Conservation (phyloP, 257 asterid species). For the Solanum bulbocastanum region DNA sequence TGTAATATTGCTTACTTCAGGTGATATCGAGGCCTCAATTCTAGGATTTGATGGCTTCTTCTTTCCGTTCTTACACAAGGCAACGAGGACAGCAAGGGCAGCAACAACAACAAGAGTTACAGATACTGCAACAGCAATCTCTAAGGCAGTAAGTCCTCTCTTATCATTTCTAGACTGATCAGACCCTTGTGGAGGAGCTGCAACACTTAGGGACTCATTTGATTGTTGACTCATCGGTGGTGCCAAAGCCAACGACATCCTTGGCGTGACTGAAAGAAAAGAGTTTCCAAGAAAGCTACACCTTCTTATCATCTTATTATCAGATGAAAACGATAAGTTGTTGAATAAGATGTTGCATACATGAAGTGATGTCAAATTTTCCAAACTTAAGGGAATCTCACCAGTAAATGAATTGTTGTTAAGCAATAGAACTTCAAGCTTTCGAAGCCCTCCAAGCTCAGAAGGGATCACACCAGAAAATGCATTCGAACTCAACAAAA, state of each 20-base stretch:
- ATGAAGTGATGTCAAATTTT: conserved; percentile 33
- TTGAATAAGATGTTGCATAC: conserved; percentile 63
- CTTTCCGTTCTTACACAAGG: conserved; percentile 47
- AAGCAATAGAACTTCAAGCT: conserved; percentile 66
- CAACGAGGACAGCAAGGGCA: conserved; percentile 47
- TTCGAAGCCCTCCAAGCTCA: conserved; percentile 55
- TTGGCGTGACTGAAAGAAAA: conserved; percentile 32
- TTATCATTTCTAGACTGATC: conserved; percentile 1
- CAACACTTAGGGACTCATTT: conserved; percentile 16
- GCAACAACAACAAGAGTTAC: conserved; percentile 50
- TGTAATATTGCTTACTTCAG: conserved; percentile 46
- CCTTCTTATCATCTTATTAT: conserved; percentile 35
- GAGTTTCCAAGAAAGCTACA: conserved; percentile 66
- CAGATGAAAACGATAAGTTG: conserved; percentile 46
- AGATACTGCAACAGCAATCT: conserved; percentile 64
- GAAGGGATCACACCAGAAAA: conserved; percentile 58
- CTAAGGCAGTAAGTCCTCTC: conserved; percentile 40
- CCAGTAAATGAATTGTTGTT: conserved; percentile 65
- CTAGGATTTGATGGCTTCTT: conserved; percentile 58
- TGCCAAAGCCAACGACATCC: conserved; percentile 26
- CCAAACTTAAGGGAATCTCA: conserved; percentile 45
- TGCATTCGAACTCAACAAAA: conserved; percentile 55
- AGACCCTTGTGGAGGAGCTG: conserved; percentile 27
- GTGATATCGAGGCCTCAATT: conserved; percentile 49
- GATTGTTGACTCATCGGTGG: conserved; percentile 38